Evolutionary conservation across 2,329 filamentous ascomycete genomes (phyloP), one percentile per base, ranked within the genome.

Genomic region (Botryotinia globosa): DNA sequence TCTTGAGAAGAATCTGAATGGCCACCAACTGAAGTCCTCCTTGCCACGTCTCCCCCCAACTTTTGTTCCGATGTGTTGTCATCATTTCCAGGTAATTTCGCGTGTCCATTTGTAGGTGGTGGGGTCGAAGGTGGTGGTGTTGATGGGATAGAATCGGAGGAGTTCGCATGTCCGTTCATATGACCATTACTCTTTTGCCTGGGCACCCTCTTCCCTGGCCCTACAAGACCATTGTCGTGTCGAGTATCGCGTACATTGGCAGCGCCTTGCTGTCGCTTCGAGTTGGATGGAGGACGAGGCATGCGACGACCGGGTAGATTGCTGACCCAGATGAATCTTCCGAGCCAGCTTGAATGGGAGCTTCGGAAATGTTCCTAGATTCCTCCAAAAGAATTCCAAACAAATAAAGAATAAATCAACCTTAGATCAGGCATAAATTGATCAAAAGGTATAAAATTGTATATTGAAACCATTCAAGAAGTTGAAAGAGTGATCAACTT

Each of bases 161-260:
- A 77, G 82, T 81, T 84, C 72, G 83, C 80, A 78, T 81, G 83
- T 76, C 84, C 85, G 82, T 87, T 87, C 79, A 87, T 80, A 79
- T 87, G 83, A 77, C 85, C 84, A 82, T 85, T 87, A 74, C 86
- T 87, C 80, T 85, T 87, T 80, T 87, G 85, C 81, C 86, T 87
- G 75, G 76, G 76, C 54, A 81, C 77, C 75, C 90, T 90, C 85
- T 90, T 93, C 77, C 91, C 91, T 69, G 92, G 89, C 80, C 90
- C 90, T 87, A 94, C 91, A 82, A 94, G 87, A 81, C 93, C 94
- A 91, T 93, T 94, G 84, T 97, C 94, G 84, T 97, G 92, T 83
- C 92, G 90, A 80, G 86, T 89, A 83, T 91, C 91, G 85, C 90
- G 89, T 82, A 90, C 87, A 84, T 86, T 91, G 77, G 83, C 83